Evolutionary conservation across 805 yeast genomes (phyloP), one percentile per base, ranked within the genome.

Genomic region (Teunomyces kruisii): DNA sequence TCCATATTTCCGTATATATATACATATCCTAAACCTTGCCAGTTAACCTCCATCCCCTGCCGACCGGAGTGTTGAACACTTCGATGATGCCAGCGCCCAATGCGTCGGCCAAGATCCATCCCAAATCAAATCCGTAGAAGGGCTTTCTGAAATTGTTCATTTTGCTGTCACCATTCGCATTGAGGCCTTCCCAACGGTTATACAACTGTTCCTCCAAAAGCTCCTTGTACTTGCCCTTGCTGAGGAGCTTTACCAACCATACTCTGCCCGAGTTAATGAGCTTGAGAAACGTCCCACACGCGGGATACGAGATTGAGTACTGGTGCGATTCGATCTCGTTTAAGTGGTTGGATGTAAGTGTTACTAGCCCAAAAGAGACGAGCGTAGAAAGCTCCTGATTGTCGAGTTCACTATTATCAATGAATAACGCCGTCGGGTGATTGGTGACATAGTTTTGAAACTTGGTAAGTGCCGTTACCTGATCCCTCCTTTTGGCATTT

Each of bases 1-100:
- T 4, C n/a, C 13, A 9, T n/a, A n/a, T n/a, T 9, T 15, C 13
- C 24, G 9, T 24, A 27, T 6, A 12, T 33, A n/a, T 31, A 14
- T 31, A n/a, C 16, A 26, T 30, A 2, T 10, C 22, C 53, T 53
- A 70, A 15, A 67, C 61, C 46, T 75, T 76, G 1, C 82, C 81
- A 7, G 83, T 72, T 39, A 78, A 61, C 54, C 73, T 70, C 84
- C 84, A 78, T 2, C 84, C 83, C 39, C 81, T 59, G 0, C 83
- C 83, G 1, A 74, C 78, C 1, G 79, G 78, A 0, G 84, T 76
- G 38, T 70, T 69, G 53, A 78, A 78, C 7, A 75, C 76, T 51
- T 80, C 84, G 2, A 76, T 57, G 1, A 69, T 54, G 0, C 85
- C 86, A 17, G 72, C 61, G 0, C 85, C 86, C 42, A 72, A 62